phyloP scores from a whole-genome alignment of 2,329 filamentous ascomycete genomes.

The Penicillium sp. region DNA sequence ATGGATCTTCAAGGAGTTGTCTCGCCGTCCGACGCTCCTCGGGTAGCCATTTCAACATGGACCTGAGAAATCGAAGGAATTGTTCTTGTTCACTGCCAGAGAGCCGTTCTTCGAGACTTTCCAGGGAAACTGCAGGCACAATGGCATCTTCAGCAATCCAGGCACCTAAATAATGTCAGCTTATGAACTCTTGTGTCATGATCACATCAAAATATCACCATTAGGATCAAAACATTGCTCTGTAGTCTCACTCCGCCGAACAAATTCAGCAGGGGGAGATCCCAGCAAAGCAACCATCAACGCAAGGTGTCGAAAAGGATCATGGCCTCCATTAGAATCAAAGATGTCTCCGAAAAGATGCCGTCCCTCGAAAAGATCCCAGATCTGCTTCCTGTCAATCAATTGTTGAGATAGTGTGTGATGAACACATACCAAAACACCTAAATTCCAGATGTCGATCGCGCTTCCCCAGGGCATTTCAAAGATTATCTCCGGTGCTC shows the following conservation, averaged over 20 bases:
- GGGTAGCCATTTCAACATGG: neutral
- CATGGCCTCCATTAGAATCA: slow-evolving; percentile 17
- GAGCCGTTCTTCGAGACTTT: neutral
- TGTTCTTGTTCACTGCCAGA: neutral
- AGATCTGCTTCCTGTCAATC: slow-evolving; percentile 42
- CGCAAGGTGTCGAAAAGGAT: slow-evolving; percentile 26
- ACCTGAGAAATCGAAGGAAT: neutral
- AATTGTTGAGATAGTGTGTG: no score
- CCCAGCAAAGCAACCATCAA: slow-evolving; percentile 25
- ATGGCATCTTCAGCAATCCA: neutral
- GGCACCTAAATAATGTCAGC: neutral
- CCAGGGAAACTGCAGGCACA: neutral
- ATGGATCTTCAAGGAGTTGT: neutral
- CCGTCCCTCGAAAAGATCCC: slow-evolving; percentile 46
- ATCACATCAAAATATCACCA: slow-evolving; percentile 7
- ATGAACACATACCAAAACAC: slow-evolving; percentile 45
- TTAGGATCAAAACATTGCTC: slow-evolving; percentile 24
- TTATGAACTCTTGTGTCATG: neutral
- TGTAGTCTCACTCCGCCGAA: slow-evolving; percentile 25
- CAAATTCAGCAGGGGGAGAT: slow-evolving; percentile 23
- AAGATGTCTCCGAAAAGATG: slow-evolving; percentile 37
- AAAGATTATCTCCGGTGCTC: slow-evolving; percentile 43
- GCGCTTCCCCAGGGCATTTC: slow-evolving; percentile 41
- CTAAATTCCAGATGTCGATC: slow-evolving; percentile 49
- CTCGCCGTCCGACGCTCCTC: neutral